phyloP scores from a whole-genome alignment of 139 green algal species.

The Chlamydomonas asymmetrica region DNA sequence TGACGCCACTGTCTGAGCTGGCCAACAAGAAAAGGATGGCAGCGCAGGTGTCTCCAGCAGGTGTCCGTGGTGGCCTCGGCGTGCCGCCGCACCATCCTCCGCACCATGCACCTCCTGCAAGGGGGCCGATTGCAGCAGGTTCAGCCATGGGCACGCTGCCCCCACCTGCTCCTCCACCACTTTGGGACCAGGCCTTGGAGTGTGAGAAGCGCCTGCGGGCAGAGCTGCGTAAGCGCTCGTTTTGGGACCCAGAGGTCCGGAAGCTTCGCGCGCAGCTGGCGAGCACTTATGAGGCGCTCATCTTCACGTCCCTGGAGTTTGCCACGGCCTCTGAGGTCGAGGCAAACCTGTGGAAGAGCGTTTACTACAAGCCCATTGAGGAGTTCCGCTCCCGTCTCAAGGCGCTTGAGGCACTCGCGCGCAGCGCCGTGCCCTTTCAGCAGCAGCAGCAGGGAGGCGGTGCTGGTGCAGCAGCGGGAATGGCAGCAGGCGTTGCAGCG shows the following conservation, averaged over 20 bases:
- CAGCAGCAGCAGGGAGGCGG: conserved; percentile 23
- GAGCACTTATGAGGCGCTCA: conserved; percentile 47
- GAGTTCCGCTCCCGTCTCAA: conserved; percentile 65
- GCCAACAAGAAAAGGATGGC: too few relatives aligned
- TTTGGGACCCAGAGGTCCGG: conserved; percentile 62
- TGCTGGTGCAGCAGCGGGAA: background rate
- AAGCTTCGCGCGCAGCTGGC: conserved; percentile 51
- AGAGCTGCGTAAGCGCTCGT: conserved; percentile 45
- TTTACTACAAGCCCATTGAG: conserved; percentile 77
- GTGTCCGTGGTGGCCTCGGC: too few relatives aligned
- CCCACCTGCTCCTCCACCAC: conserved; percentile 3
- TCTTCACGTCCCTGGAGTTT: conserved; percentile 59
- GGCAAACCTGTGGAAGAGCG: conserved; percentile 65
- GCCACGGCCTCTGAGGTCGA: conserved; percentile 53
- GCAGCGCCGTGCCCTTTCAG: too few relatives aligned
- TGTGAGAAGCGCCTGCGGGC: conserved; percentile 46
- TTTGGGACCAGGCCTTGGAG: conserved; percentile 44
- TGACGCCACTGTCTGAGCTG: too few relatives aligned
- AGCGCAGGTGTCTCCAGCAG: too few relatives aligned
- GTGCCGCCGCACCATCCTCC: too few relatives aligned
- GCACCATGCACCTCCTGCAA: too few relatives aligned
- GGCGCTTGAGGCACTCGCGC: conserved; percentile 8
- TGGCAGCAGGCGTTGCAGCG: background rate
- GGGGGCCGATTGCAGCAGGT: too few relatives aligned
- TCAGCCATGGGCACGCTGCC: too few relatives aligned